Base-by-base conservation (phyloP, 805 yeast species). In the Starmerella stigmatis region DNA sequence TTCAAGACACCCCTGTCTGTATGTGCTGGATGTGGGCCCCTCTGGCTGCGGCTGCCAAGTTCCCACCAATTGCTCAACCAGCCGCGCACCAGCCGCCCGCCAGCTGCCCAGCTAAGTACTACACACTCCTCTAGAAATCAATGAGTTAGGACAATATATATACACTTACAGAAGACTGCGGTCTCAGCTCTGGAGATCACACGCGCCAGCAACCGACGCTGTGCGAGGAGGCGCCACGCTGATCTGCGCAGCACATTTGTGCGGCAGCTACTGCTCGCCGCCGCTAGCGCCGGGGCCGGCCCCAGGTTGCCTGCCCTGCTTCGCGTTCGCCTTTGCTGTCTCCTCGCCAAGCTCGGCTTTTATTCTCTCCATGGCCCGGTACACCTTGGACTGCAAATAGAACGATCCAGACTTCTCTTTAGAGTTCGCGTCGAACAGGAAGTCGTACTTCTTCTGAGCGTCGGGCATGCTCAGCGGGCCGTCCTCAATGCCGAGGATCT, bases 391-490 rank as follows among this genome's bases (percentile, higher is more conserved):
- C 61, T 92, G 98, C 42, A 92, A 62, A 60, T 89, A 92, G 61
- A 92, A 89, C 33, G 94, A 82, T 34, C 94, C 95, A n/a, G 95
- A 94, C 64, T 86, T 86, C 50, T 88, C 96, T 63, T 85, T 86
- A 23, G 92, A 76, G 67, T 92, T 92, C 45, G 86, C 83, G 39
- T 83, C 84, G 56, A 88, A 92, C 54, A 92, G 66, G 56, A 85
- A 85, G 48, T 80, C 76, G 67, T 81, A 92, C 61, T 82, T 81
- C 54, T 76, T 76, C 41, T 78, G 82, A 44, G 76, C 53, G 26
- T 67, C 64, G 47, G 81, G 70, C 28, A 69, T 71, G 36, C 71
- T 66, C 43, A 72, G 63, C 40, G 71, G 70, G 43, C 66, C 64
- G 34, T 69, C 68, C 47, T 84, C 92, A 45, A 92, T 68, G 57